Base-by-base conservation (phyloP, 1,139 yeast species). In the Taphrina pruni region DNA sequence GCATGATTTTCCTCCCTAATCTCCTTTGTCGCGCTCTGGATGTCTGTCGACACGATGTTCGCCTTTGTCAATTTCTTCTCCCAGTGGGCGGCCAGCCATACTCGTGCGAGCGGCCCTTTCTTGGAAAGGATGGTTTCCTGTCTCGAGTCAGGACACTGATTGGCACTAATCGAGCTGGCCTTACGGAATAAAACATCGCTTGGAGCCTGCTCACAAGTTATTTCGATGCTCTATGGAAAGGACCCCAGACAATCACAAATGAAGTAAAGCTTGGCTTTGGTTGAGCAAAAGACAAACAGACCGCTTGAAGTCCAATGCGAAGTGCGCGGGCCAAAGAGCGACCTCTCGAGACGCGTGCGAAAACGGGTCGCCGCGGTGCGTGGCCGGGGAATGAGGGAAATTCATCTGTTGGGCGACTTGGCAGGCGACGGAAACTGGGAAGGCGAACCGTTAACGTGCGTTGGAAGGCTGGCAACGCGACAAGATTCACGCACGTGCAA, bases 21-120 rank as follows among this genome's bases (percentile, higher is more conserved):
- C 58, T 81, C 89, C 69, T 83, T 81, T 5, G 92, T 87, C 0
- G 96, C 88, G 72, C 87, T 84, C 20, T 85, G 78, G 72, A 93
- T 88, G 75, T 89, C 86, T 32, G 97, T 87, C 75, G 85, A 87
- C 66, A 91, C 80, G 65, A 89, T 83, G 76, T 92, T 94, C 70
- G 86, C 86, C 76, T 90, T 89, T 60, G 96, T 84, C 60, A 93
- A 83, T 74, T 89, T 89, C 75, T 88, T 86, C 75, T 90, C 96
- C 78, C 90, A 84, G 77, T 90, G 92, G 45, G 97, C 94, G 1
- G 97, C 97, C 69, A 93, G 83, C 97, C 97, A 93, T 17, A 91
- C 94, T 73, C 88, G 89, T 6, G 96, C 96, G 74, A 92, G 81
- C 1, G 97, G 96, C 2, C 96, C 95, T 76, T 88, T 64, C 39